Evolutionary conservation across 1,284 basidiomycete genomes (phyloP), one percentile per base, ranked within the genome.

Genomic region (Ceratobasidium sp.): DNA sequence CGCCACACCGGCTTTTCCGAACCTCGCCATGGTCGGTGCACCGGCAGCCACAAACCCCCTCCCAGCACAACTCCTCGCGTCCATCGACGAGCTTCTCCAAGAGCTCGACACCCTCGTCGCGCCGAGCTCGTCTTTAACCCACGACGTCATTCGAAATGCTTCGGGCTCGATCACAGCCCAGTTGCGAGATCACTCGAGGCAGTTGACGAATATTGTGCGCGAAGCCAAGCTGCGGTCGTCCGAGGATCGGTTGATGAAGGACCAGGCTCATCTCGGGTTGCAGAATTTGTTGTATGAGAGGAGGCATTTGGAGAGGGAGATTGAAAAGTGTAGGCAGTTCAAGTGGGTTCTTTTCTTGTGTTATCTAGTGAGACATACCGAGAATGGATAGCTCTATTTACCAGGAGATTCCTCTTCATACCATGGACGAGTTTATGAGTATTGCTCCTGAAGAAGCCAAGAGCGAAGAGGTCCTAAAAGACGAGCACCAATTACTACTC

Each of bases 251-350:
- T 86, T 86, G 56, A 87, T 89, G 71, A 90, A 92, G 88, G 90
- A 92, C 78, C 87, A 91, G 77, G 86, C 89, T 0, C 85, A 90
- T 77, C 85, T 92, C 29, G 85, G 87, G 14, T 83, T 92, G 36
- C 90, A 92, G 77, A 92, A 92, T 73, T 79, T 92, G 46, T 81
- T 90, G 59, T 92, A 92, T 73, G 90, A 92, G 77, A 90, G 90
- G 75, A 81, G 90, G 30, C 90, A 92, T 75, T 82, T 92, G 9
- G 90, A 92, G 76, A 82, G 89, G 71, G 90, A 92, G 78, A 92
- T 92, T 33, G 90, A 91, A 74, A 92, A 92, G 77, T 92, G 90
- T 77, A 84, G 88, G 64, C 89, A 91, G 74, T 92, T 92, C 76
- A 89, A 88, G 90, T 92, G 75, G 75, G 88, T 69, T 44, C 39